Percentiles rank a stretch among this genome's conserved stretches.
Evolutionary conservation across 2,329 filamentous ascomycete species (phyloP).

Genomic region (Cladosporium velox): DNA sequence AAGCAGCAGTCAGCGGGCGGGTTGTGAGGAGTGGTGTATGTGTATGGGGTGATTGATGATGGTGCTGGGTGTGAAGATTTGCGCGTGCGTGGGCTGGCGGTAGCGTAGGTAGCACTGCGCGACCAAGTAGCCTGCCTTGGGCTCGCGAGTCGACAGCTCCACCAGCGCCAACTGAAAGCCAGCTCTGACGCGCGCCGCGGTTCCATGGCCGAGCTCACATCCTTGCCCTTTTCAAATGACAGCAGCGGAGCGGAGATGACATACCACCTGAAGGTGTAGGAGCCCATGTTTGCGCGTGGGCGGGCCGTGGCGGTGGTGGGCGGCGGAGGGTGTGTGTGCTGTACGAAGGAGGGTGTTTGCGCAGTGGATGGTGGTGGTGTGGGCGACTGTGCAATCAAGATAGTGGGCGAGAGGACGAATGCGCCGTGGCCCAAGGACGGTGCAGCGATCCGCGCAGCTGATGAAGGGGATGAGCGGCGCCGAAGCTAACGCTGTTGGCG

Average conservation of each 20-base stretch:
- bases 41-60: background rate
- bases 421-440: slow-evolving; percentile 11
- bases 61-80: slow-evolving; percentile 8
- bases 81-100: slow-evolving; percentile 3
- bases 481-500: slow-evolving; percentile 2
- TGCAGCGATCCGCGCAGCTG: background rate
- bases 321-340: background rate
- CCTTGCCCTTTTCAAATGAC: background rate
- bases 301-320: background rate
- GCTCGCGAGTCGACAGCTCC: slow-evolving; percentile 6
- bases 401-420: slow-evolving; percentile 5
- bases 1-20: slow-evolving; percentile 1
- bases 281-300: slow-evolving; percentile 55
- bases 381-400: slow-evolving; percentile 2
- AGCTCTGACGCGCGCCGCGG: slow-evolving; percentile 14
- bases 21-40: background rate
- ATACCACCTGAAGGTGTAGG: slow-evolving; percentile 70
- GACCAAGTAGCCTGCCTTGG: slow-evolving; percentile 6
- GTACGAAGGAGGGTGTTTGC: background rate
- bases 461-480: slow-evolving; percentile 17
- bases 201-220: slow-evolving; percentile 11
- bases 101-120: slow-evolving; percentile 17
- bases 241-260: slow-evolving; percentile 34
- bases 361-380: background rate
- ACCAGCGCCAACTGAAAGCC: slow-evolving; percentile 3